Base-by-base conservation (phyloP, 495 filamentous ascomycete species). In the Margaritispora aquatica region DNA sequence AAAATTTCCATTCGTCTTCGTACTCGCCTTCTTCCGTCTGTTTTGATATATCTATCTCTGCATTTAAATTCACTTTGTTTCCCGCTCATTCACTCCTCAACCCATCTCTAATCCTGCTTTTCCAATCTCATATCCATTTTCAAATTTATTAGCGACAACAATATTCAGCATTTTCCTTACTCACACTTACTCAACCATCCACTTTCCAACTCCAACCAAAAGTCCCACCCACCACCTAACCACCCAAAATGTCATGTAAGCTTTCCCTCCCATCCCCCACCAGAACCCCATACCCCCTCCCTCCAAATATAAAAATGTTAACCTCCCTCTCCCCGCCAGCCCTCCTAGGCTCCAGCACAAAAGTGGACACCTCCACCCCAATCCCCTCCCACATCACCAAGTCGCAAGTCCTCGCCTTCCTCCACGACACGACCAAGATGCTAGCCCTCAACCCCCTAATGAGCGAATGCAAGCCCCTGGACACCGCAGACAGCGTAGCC, bases 381-480 rank as follows among this genome's bases (percentile, higher is more conserved):
- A 23, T 65, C 50, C 34, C 58, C 20, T 19, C 63, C 17, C 47
- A 58, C 34, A 54, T 62, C 15, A 60, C 46, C 29, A 57, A 51
- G 38, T 26, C 56, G 17, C 54, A 62, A 49, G 52, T 57, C 29
- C 46, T 66, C 46, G 1, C 63, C 36, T 26, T 59, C 26, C 56
- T 66, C 19, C 63, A 66, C 60, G 23, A 54, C 22, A 23, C 21
- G 9, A 48, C 55, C 4, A 41, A 20, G 8, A 66, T 66, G 59
- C 38, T 66, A 1, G 36, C 47, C 48, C 53, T 66, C 2, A 66
- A 66, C 53, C 60, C 63, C 1, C 49, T 66, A 22, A 19, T 62
- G 10, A 66, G 57, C 38, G 38, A 44, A 49, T 62, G 59, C n/a
- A 17, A 60, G 46, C 49, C 31, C 17, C 38, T 24, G 0, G n/a